Conservation (phyloP, 148 eudicot genomes). For the Silene uniflora region DNA sequence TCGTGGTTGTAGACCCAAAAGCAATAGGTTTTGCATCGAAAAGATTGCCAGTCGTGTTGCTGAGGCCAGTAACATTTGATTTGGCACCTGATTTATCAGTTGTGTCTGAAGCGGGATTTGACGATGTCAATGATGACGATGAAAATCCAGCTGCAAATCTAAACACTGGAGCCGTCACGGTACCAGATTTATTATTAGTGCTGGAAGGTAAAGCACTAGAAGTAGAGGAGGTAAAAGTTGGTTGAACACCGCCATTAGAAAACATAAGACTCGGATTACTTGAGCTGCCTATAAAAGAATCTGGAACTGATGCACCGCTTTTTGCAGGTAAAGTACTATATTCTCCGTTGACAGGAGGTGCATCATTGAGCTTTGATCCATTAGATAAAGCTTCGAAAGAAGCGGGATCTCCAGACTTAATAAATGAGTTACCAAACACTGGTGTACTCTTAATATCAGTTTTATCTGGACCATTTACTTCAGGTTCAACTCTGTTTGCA, state of each 20-base stretch:
- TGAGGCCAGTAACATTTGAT: constrained; percentile 27
- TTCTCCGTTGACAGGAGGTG: constrained; percentile 30
- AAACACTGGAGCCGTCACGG: constrained; percentile 27
- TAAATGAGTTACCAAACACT: constrained; percentile 20
- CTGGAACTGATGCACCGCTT: constrained; percentile 22
- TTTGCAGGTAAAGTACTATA: constrained; percentile 32
- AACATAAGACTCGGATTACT: constrained; percentile 18
- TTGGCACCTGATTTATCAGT: constrained; percentile 29
- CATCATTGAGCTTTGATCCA: constrained; percentile 23
- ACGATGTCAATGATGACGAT: constrained; percentile 25
- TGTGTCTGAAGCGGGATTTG: constrained; percentile 20
- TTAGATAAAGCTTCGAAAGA: constrained; percentile 24
- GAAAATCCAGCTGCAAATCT: constrained; percentile 20
- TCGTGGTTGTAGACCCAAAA: constrained; percentile 14
- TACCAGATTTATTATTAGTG: constrained; percentile 16
- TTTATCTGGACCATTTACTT: constrained; percentile 26
- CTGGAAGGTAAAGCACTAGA: constrained; percentile 14
- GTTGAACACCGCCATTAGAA: constrained; percentile 19
- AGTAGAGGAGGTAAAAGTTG: background rate
- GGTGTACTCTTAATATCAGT: constrained; percentile 22
- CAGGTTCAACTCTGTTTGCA: constrained; percentile 22
- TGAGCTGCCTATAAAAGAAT: constrained; percentile 24
- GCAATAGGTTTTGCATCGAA: constrained; percentile 26
- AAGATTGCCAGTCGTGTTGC: constrained; percentile 24
- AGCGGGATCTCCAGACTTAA: constrained; percentile 28